Evolutionary conservation across 305 asterid species (phyloP).

Genomic region (Galium porrigens): DNA sequence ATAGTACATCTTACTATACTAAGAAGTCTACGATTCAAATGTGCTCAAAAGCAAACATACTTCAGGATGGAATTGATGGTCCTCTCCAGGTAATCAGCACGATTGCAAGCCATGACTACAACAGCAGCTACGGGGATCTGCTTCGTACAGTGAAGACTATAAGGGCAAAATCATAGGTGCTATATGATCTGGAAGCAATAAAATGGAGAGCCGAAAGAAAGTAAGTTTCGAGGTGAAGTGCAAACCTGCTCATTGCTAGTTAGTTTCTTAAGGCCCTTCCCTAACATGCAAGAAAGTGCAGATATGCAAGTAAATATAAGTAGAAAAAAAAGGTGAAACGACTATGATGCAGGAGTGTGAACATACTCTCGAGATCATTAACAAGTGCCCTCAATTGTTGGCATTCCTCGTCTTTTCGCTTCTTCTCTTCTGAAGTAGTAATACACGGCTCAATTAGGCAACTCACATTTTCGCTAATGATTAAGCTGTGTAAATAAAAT

Average conservation of each 20-base stretch:
- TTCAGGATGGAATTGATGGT: slow-evolving; percentile 74
- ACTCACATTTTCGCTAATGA: not conserved
- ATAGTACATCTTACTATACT: slow-evolving; percentile 4
- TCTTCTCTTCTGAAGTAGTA: slow-evolving; percentile 56
- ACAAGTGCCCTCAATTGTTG: slow-evolving; percentile 66
- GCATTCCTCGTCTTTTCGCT: slow-evolving; percentile 62
- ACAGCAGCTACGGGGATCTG: slow-evolving; percentile 94
- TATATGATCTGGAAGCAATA: slow-evolving; percentile 7
- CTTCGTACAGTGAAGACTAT: slow-evolving; percentile 22
- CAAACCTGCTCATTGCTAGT: slow-evolving; percentile 63
- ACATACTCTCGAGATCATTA: slow-evolving; percentile 79
- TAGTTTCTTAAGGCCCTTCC: slow-evolving; percentile 56
- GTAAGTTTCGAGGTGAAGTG: slow-evolving; percentile 17
- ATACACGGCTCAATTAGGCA: not conserved
- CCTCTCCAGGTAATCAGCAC: slow-evolving; percentile 89
- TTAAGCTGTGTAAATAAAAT: too few species aligned
- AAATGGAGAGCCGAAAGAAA: slow-evolving; percentile 14
- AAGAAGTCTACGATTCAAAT: slow-evolving; percentile 9
- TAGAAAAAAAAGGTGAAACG: slow-evolving; percentile 2
- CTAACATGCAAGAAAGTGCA: slow-evolving; percentile 36
- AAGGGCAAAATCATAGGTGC: slow-evolving; percentile 19
- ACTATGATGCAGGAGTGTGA: slow-evolving; percentile 1
- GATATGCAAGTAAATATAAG: not conserved
- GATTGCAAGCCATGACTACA: slow-evolving; percentile 94
- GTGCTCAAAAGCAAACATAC: slow-evolving; percentile 28